phyloP scores from a whole-genome alignment of 805 yeast species.

The Lipomyces japonicus region DNA sequence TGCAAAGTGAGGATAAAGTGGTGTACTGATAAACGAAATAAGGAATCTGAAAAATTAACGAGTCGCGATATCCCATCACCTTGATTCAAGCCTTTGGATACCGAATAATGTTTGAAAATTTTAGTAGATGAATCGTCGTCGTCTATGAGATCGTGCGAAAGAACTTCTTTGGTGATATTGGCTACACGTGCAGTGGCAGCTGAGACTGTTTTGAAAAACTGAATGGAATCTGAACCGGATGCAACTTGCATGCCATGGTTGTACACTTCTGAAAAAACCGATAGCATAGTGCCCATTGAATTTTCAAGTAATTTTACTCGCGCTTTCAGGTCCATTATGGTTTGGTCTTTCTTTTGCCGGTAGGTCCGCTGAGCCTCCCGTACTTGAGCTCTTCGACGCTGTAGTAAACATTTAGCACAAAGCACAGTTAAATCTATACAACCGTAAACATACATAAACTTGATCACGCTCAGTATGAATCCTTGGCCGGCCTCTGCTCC shows the following conservation, averaged over 20 bases:
- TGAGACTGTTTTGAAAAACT: slow-evolving; percentile 3
- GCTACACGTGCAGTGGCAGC: slow-evolving; percentile 5
- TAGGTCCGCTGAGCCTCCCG: slow-evolving; percentile 21
- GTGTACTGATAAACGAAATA: too few relatives aligned
- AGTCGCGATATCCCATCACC: too few relatives aligned
- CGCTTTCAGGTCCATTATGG: slow-evolving; percentile 6
- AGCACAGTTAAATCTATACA: too few relatives aligned
- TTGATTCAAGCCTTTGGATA: too few relatives aligned
- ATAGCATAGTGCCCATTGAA: slow-evolving; percentile 8
- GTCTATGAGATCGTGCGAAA: background rate
- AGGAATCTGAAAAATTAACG: too few relatives aligned
- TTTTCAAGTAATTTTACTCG: slow-evolving; percentile 8
- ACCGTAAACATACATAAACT: too few relatives aligned
- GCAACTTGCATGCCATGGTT: slow-evolving; percentile 9
- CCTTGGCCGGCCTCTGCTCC: too few relatives aligned
- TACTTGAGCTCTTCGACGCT: slow-evolving; percentile 16
- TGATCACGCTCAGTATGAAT: too few relatives aligned
- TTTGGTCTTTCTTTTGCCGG: slow-evolving; percentile 15
- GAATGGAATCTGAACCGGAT: background rate
- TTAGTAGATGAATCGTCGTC: background rate
- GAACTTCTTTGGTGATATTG: slow-evolving; percentile 3
- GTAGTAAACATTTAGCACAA: too few relatives aligned
- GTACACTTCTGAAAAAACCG: slow-evolving; percentile 9
- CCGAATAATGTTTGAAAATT: background rate
- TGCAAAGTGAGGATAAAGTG: background rate